Base-by-base conservation (phyloP, 176 grass and related monocot species). In the Avena sativa region DNA sequence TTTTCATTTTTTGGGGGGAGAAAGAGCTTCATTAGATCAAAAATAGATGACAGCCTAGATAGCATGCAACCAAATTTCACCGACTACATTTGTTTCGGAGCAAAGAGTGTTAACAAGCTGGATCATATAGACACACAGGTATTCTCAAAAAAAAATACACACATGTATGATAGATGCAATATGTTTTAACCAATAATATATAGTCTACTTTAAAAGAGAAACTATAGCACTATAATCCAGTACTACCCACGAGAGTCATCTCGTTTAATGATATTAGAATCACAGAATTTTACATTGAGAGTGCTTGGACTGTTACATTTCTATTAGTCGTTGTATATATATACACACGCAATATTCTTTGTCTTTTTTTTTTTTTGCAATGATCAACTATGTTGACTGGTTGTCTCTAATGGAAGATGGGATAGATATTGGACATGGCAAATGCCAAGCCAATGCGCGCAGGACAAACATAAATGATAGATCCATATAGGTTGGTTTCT, bases 361-460 rank as follows among this genome's bases (percentile, higher is more conserved):
- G 5, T 61, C 59, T 36, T 5, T 25, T 36, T 5, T 25, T 50
- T 13, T 43, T 43, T 43, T 43, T 43, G 40, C 6, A 9, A 60
- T 67, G 71, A 83, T 79, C 17, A 38, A 4, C 4, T 25, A 68
- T 17, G 70, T 83, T 83, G 80, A 81, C 85, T 75, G 13, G 6
- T 9, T 51, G 47, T 26, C 7, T 13, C 36, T 2, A 61, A 17
- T 11, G 16, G 16, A 71, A 83, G 50, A 62, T 25, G 6, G 5
- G 5, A 6, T 7, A 52, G 6, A 19, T 19, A 76, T 2, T 4
- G 17, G 19, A 46, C 2, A 71, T 46, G 58, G 58, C 20, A 60
- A 34, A 86, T 46, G 34, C 56, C 32, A 23, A 58, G 59, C 30
- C 79, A 82, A 68, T 47, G 50, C 70, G n/a, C 59, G 76, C 82